Conservation (phyloP, 805 yeast species). For the Candida orba region DNA sequence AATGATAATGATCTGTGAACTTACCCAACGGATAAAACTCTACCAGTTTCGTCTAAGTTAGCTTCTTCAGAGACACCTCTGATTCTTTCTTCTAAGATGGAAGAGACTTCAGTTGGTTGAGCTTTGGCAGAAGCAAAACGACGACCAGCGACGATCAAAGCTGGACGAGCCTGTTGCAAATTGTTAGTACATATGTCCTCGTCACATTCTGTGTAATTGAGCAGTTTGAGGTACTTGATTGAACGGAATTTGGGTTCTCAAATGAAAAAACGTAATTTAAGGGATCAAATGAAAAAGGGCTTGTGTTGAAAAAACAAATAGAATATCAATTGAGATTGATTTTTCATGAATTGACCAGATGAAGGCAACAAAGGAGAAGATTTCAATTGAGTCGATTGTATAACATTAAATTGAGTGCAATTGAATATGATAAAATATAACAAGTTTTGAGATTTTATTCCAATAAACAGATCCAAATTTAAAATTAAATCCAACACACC, state of each 20-base stretch:
- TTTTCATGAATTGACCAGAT: no score
- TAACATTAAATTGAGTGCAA: background rate
- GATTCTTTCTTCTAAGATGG: conserved; percentile 98
- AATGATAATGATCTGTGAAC: conserved; percentile 26
- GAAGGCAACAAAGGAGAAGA: no score
- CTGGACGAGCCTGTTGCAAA: conserved; percentile 59
- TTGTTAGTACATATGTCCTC: conserved; percentile 17
- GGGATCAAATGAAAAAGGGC: no score
- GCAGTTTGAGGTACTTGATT: no score
- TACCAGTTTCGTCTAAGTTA: conserved; percentile 97
- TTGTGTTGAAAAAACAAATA: no score
- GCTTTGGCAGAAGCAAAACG: conserved; percentile 91
- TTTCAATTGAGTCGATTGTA: no score
- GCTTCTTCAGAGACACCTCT: conserved; percentile 98
- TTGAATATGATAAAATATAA: background rate
- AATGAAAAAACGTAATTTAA: no score
- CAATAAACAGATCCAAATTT: no score
- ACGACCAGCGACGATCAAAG: conserved; percentile 56
- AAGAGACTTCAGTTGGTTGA: conserved; percentile 98
- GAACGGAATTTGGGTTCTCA: background rate
- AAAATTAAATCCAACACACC: background rate
- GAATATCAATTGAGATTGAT: no score
- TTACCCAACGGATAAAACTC: conserved; percentile 95
- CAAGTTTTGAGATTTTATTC: background rate
- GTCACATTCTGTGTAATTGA: background rate